phyloP scores from a whole-genome alignment of 164 flowering plant genomes.

The Aristolochia fimbriata region DNA sequence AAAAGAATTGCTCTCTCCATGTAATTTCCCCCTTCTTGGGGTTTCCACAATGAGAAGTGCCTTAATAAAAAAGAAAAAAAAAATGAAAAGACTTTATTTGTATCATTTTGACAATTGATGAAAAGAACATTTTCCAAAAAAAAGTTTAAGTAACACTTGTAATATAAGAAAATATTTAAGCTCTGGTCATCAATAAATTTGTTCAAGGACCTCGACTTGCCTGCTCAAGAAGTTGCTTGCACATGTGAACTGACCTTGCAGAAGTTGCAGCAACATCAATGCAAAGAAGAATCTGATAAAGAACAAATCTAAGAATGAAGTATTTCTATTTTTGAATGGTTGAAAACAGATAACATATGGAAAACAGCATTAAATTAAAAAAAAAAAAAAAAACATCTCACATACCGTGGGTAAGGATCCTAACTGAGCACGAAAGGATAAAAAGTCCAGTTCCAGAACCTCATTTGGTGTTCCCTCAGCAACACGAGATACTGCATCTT shows the following conservation, averaged over 20 bases:
- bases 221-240: constrained; percentile 81
- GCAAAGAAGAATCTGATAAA: constrained; percentile 78
- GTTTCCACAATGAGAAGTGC: too few species aligned
- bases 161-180: too few species aligned
- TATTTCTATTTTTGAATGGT: too few species aligned
- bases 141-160: too few species aligned
- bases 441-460: constrained; percentile 65
- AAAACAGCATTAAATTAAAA: background rate
- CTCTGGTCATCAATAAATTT: background rate
- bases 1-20: too few species aligned
- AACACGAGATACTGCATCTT: constrained; percentile 79
- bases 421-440: constrained; percentile 72
- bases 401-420: constrained; percentile 84
- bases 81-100: too few species aligned
- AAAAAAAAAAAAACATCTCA: background rate
- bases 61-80: too few species aligned
- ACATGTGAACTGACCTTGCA: constrained; percentile 50
- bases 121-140: too few species aligned
- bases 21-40: too few species aligned
- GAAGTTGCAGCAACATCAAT: constrained; percentile 87
- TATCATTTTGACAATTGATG: too few species aligned
- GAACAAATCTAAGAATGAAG: background rate
- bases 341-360: too few species aligned
- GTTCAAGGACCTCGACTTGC: constrained; percentile 26
- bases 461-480: constrained; percentile 53